Evolutionary conservation across 495 filamentous ascomycete genomes (phyloP).

Genomic region (Hypoxylon fragiforme): DNA sequence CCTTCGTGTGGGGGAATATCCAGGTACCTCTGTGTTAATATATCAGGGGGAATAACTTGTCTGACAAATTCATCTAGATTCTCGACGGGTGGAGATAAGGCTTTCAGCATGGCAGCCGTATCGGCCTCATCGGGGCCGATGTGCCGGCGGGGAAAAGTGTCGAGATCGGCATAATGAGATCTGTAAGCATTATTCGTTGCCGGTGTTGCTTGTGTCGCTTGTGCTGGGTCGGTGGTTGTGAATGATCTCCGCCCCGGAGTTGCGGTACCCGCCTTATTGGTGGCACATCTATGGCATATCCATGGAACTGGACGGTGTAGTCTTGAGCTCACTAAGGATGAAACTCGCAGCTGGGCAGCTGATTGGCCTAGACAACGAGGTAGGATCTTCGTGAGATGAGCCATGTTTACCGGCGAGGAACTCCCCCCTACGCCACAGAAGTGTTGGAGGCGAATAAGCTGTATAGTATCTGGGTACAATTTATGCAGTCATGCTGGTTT

Average conservation of each 20-base stretch:
- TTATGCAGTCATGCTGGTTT: conserved; percentile 25
- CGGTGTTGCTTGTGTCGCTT: too few species aligned
- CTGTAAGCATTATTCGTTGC: conserved; percentile 4
- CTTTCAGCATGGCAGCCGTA: conserved; percentile 77
- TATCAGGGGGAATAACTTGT: conserved; percentile 81
- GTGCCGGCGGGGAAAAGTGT: conserved; percentile 77
- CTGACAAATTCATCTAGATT: conserved; percentile 85
- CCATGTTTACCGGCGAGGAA: conserved; percentile 16
- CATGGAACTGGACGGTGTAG: conserved; percentile 15
- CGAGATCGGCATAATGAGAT: conserved; percentile 24
- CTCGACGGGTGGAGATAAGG: conserved; percentile 72
- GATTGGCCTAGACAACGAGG: conserved; percentile 36
- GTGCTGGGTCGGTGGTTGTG: conserved; percentile 8
- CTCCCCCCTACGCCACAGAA: background rate
- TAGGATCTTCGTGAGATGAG: conserved; percentile 23
- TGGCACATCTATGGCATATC: conserved; percentile 22
- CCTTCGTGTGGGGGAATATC: conserved; percentile 42
- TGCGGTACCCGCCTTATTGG: conserved; percentile 8
- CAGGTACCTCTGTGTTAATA: conserved; percentile 70
- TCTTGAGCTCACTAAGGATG: conserved; percentile 22
- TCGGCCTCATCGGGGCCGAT: conserved; percentile 84
- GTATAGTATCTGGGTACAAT: background rate
- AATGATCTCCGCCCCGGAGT: conserved; percentile 15
- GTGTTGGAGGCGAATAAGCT: background rate
- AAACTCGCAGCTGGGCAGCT: conserved; percentile 27